Evolutionary conservation across 2,329 filamentous ascomycete genomes (phyloP), one percentile per base, ranked within the genome.

Genomic region (Microdochium trichocladiopsis): DNA sequence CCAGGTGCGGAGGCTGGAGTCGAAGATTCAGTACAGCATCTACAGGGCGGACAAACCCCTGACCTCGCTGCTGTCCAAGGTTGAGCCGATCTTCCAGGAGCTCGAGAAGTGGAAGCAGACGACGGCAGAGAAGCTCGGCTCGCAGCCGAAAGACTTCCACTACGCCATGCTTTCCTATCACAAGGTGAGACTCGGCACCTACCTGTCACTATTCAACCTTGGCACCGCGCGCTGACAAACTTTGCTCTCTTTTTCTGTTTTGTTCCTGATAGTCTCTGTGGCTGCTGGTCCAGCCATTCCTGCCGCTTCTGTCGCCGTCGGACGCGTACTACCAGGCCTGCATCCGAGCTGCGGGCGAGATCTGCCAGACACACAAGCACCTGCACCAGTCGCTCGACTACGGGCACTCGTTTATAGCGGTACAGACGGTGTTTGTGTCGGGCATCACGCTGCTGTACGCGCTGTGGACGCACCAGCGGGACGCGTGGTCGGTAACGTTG

Each of bases 121-220:
- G 2, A 66, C 69, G 6, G 58, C 64, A n/a, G 57, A 55, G 11
- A 60, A 61, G 25, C 69, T 66, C 48, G 62, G 54, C 25, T 66
- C 63, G n/a, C 28, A 31, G 14, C 28, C 28, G 28, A 54, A 64
- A 43, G 72, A 75, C 51, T 61, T 72, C 6, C 72, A 77, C 55
- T 77, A 78, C 51, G 69, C 73, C 1, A 68, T 76, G 57, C 65
- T 78, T 11, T 73, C 77, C 56, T 79, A 77, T 56, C 70, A 78
- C 56, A 69, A 75, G 18, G 72, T 31, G 28, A 31, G 28, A 31
- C 14, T 31, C 28, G 28, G 28, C 28, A 31, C 8, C 14, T 31
- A 14, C 28, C 14, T 31, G 8, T 31, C 28, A 31, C 28, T 31
- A 31, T 31, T 31, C 14, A 14, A 31, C 8, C 28, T 31, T 31